Evolutionary conservation across 805 yeast species (phyloP).

Genomic region (Hanseniaspora thailandica): DNA sequence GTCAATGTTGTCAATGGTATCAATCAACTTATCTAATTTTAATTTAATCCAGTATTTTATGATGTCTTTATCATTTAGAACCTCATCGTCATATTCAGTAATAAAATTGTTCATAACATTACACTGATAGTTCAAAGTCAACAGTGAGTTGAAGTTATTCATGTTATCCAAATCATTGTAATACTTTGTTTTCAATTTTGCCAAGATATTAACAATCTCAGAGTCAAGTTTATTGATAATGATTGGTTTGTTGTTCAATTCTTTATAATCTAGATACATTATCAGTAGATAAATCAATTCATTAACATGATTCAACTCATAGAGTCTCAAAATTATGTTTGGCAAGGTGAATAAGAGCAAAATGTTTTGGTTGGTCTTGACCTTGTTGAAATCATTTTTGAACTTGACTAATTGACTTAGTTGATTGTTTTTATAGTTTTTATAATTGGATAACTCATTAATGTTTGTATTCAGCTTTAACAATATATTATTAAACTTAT

Average conservation of each 20-base stretch:
- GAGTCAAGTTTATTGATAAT: constrained; percentile 1
- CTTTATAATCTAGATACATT: constrained; percentile 1
- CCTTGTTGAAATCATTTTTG: neutral
- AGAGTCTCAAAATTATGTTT: neutral
- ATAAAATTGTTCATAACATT: neutral
- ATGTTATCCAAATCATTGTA: neutral
- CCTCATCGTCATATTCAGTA: neutral
- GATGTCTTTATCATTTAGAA: neutral
- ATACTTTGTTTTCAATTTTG: neutral
- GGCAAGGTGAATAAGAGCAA: constrained; percentile 1
- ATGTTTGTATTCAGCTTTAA: neutral
- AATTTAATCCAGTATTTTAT: constrained; percentile 10
- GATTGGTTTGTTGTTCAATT: neutral
- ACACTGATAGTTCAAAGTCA: constrained; percentile 1
- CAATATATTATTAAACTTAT: neutral
- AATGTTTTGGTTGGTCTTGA: neutral
- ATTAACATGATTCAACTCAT: neutral
- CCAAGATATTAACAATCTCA: neutral
- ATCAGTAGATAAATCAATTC: constrained; percentile 1
- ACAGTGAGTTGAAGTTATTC: neutral
- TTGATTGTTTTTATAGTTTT: neutral
- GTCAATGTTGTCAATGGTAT: neutral
- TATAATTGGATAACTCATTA: neutral
- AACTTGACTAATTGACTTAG: neutral
- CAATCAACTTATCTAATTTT: neutral